Percentiles rank a stretch among this genome's conserved stretches.
phyloP scores from a whole-genome alignment of 768 basidiomycete genomes.

The Cubamyces sp. region DNA sequence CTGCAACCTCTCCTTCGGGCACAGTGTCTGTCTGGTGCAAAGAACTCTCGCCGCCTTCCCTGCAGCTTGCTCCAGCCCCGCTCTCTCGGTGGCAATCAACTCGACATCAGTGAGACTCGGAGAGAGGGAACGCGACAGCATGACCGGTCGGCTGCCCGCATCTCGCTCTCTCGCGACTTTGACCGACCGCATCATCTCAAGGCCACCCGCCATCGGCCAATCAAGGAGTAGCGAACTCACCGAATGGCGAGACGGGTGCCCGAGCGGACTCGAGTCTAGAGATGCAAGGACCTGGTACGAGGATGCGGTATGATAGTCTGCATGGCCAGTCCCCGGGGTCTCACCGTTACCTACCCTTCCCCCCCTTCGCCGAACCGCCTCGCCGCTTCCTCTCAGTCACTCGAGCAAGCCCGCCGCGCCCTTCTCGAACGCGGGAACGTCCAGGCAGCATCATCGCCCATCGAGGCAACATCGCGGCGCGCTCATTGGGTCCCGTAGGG shows the following conservation, averaged over 20 bases:
- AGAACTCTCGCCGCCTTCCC: slow-evolving; percentile 1
- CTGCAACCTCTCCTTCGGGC: no score
- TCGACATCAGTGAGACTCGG: background rate
- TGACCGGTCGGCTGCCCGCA: background rate
- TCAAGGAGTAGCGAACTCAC: background rate
- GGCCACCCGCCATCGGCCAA: slow-evolving; percentile 3
- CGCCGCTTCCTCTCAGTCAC: slow-evolving; percentile 3
- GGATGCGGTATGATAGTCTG: background rate
- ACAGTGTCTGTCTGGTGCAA: background rate
- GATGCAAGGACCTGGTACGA: background rate
- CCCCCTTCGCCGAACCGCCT: slow-evolving; percentile 13
- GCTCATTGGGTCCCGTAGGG: slow-evolving; percentile 3
- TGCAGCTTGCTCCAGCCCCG: background rate
- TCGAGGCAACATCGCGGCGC: slow-evolving; percentile 14
- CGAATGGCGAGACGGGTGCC: slow-evolving; percentile 12
- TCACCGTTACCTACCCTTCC: slow-evolving; percentile 1
- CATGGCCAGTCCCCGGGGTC: slow-evolving; percentile 20
- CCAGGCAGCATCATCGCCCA: slow-evolving; percentile 8
- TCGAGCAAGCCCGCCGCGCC: slow-evolving; percentile 3
- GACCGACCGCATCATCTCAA: background rate
- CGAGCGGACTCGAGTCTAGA: background rate
- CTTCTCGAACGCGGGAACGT: slow-evolving; percentile 15
- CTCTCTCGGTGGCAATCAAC: background rate
- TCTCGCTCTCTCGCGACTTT: background rate
- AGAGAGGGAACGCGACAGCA: background rate